Evolutionary conservation across 345 rosid genomes (phyloP), one percentile per base, ranked within the genome.

Genomic region (Murraya paniculata): DNA sequence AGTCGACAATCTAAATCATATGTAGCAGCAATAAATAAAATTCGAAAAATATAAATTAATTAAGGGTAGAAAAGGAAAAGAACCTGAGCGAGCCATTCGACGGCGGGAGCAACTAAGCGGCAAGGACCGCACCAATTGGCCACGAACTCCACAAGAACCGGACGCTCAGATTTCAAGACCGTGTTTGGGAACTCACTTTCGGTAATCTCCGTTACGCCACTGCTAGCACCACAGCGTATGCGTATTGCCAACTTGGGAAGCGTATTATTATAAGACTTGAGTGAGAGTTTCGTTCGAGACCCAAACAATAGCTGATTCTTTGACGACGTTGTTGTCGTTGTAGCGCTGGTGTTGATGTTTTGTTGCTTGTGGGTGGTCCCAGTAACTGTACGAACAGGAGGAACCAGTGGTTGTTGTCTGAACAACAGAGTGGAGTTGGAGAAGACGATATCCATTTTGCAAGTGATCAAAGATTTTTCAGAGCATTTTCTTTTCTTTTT

Each of bases 121-220:
- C 98, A 94, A 8, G 98, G 97, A 30, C 98, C 98, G 66, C 98
- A 94, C 98, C 98, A 92, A 72, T 77, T 85, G 64, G 98, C 98
- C 5, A 94, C 92, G 86, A 94, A 94, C 86, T 92, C 97, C 6
- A 94, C 94, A 19, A 91, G 88, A 79, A 93, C 93, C 70, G 95
- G 97, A 75, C 90, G 87, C 70, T 89, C 89, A 38, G 93, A 85
- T 78, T 86, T 82, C 75, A 92, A 76, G 64, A 92, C 98, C 68
- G 85, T 82, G 73, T 85, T 85, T 58, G 81, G 70, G 73, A 93
- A 92, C 84, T 88, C 90, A 33, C 68, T 85, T 77, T 94, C 89
- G 9, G 79, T 86, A 2, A 90, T 89, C 88, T 88, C 93, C 62
- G 79, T 78, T 55, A 94, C 86, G 24, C 60, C 77, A 21, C 57